phyloP scores from a whole-genome alignment of 2,329 filamentous ascomycete species.

The Anisogramma anomala region DNA sequence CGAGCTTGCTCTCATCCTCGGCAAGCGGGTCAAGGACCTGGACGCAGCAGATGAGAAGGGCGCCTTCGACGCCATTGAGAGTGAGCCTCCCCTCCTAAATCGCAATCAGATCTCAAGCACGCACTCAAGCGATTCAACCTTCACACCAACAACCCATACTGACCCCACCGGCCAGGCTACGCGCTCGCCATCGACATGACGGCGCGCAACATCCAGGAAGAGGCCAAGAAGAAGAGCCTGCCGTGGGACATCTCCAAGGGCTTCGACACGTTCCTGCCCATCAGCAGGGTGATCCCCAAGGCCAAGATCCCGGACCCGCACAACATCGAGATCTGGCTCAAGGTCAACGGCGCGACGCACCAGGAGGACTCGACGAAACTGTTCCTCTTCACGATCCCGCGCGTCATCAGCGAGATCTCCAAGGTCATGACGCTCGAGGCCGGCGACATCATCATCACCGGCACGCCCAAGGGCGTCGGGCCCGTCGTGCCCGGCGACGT shows the following conservation, averaged over 20 bases:
- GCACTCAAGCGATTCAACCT: conserved; percentile 2
- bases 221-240: conserved; percentile 92
- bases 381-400: conserved; percentile 86
- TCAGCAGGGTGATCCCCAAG: conserved; percentile 73
- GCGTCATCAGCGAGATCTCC: conserved; percentile 81
- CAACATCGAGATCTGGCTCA: conserved; percentile 73
- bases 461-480: conserved; percentile 92
- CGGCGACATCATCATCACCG: conserved; percentile 90
- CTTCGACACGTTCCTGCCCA: conserved; percentile 92
- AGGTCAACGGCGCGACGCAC: conserved; percentile 65
- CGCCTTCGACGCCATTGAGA: conserved; percentile 73
- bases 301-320: conserved; percentile 74
- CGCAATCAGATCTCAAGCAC: background rate
- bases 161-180: conserved; percentile 47
- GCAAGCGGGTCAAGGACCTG: conserved; percentile 67
- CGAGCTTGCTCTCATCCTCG: conserved; percentile 82
- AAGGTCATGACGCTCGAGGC: conserved; percentile 87
- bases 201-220: conserved; percentile 85
- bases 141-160: background rate
- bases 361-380: conserved; percentile 85
- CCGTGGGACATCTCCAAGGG: conserved; percentile 96
- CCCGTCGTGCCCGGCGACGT: conserved; percentile 74
- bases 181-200: conserved; percentile 95
- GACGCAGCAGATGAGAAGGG: conserved; percentile 59
- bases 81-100: no score